Evolutionary conservation across 2,329 filamentous ascomycete genomes (phyloP).

Genomic region (Sporothrix phasma): DNA sequence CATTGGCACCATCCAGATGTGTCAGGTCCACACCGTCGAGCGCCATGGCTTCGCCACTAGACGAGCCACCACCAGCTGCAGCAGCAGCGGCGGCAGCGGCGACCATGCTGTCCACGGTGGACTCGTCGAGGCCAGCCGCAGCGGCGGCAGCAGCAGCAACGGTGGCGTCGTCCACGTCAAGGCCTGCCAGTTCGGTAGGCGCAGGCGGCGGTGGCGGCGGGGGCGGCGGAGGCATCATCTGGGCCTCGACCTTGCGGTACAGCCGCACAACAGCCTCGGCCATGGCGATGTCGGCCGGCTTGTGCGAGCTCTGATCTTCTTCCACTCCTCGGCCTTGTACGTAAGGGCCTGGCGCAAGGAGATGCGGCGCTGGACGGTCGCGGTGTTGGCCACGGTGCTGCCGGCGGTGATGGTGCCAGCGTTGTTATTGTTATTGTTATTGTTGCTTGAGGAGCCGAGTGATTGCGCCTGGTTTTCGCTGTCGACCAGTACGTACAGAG

Average conservation of each 20-base stretch:
- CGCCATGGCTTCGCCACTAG: constrained; percentile 9
- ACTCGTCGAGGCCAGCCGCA: constrained; percentile 9
- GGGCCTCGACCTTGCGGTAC: constrained; percentile 54
- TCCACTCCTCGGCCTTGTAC: constrained; percentile 47
- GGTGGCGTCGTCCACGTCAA: constrained; percentile 3
- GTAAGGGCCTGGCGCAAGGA: constrained; percentile 52
- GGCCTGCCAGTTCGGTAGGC: neutral
- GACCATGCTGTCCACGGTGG: constrained; percentile 15
- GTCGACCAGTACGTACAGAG: constrained; percentile 16
- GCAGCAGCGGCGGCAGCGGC: constrained; percentile 2
- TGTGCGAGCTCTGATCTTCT: constrained; percentile 40
- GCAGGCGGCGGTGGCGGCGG: neutral
- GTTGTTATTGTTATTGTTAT: neutral
- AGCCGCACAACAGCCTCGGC: constrained; percentile 55
- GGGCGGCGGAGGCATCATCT: constrained; percentile 36
- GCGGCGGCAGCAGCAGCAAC: constrained; percentile 6
- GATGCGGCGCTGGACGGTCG: constrained; percentile 37
- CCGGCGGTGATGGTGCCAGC: constrained; percentile 16
- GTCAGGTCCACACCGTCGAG: constrained; percentile 10
- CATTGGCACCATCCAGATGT: neutral
- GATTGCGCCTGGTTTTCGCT: neutral
- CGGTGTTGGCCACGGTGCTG: constrained; percentile 26
- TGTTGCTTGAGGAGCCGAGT: neutral
- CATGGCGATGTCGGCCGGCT: constrained; percentile 35
- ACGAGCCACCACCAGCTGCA: neutral